phyloP scores from a whole-genome alignment of 768 basidiomycete genomes.

The Kwoniella heveanensis region DNA sequence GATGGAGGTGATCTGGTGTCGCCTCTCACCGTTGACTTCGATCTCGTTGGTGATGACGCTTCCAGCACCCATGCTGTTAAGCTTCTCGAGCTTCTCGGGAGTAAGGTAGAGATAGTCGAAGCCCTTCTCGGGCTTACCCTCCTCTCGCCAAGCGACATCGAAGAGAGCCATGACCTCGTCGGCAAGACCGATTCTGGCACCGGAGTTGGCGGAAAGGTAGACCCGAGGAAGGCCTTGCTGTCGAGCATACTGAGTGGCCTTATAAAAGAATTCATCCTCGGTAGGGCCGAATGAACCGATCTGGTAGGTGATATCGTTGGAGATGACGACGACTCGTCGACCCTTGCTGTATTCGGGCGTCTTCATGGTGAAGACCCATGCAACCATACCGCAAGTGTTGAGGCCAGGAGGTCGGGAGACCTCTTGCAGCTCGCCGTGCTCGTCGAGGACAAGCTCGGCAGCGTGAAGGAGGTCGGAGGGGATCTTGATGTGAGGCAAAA shows the following conservation, averaged over 20 bases:
- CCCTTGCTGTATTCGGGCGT: conserved; percentile 92
- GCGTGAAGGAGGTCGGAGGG: conserved; percentile 81
- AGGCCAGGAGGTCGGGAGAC: conserved; percentile 90
- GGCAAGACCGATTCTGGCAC: conserved; percentile 91
- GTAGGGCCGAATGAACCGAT: conserved; percentile 96
- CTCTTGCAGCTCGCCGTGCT: conserved; percentile 84
- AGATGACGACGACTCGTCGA: conserved; percentile 82
- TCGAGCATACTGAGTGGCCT: conserved; percentile 90
- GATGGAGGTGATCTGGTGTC: conserved; percentile 92
- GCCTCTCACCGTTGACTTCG: conserved; percentile 79
- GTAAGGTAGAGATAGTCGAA: conserved; percentile 95
- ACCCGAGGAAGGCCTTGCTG: conserved; percentile 85
- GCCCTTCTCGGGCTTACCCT: conserved; percentile 84
- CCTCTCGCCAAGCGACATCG: conserved; percentile 87
- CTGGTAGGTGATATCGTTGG: conserved; percentile 98
- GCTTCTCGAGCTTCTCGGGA: conserved; percentile 81
- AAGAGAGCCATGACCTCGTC: conserved; percentile 88
- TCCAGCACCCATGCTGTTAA: conserved; percentile 79
- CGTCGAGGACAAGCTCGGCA: conserved; percentile 89
- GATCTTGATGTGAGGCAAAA: conserved; percentile 68
- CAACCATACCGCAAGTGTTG: conserved; percentile 96
- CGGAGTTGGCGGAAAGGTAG: conserved; percentile 98
- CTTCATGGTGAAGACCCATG: conserved; percentile 87
- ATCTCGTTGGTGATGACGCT: conserved; percentile 81
- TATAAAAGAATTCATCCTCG: conserved; percentile 96